phyloP scores from a whole-genome alignment of 257 asterid genomes.

The Solanum appendiculatum region DNA sequence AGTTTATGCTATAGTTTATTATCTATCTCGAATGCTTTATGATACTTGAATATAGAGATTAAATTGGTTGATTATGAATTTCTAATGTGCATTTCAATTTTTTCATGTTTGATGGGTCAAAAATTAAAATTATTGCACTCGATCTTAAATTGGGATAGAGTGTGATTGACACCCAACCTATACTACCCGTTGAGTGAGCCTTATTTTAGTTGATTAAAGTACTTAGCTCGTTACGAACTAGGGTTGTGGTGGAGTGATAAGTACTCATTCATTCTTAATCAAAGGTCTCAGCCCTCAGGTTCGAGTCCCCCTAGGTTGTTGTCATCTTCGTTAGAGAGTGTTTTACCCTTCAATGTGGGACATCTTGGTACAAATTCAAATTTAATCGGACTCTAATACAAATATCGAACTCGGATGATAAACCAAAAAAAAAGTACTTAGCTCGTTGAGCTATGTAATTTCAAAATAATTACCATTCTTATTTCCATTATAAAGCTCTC shows the following conservation, averaged over 20 bases:
- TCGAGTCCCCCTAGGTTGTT: neutral
- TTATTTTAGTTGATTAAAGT: no score
- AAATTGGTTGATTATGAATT: neutral
- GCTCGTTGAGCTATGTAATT: no score
- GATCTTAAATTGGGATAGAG: neutral
- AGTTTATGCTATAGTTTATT: neutral
- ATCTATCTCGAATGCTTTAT: neutral
- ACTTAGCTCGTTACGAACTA: no score
- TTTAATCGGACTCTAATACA: neutral
- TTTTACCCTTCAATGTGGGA: neutral
- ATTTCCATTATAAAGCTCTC: no score
- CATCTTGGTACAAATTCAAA: neutral
- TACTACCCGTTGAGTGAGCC: no score
- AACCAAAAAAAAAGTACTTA: no score
- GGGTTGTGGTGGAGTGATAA: neutral
- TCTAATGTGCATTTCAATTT: neutral
- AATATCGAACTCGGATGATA: neutral
- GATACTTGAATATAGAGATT: neutral
- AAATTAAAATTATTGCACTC: neutral
- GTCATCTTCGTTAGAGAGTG: neutral
- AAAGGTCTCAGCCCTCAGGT: neutral
- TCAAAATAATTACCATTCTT: no score
- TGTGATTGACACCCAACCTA: neutral
- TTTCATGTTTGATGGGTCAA: neutral
- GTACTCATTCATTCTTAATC: neutral